Evolutionary conservation across 495 filamentous ascomycete genomes (phyloP), one percentile per base, ranked within the genome.

Genomic region (Xylaria intraflava): DNA sequence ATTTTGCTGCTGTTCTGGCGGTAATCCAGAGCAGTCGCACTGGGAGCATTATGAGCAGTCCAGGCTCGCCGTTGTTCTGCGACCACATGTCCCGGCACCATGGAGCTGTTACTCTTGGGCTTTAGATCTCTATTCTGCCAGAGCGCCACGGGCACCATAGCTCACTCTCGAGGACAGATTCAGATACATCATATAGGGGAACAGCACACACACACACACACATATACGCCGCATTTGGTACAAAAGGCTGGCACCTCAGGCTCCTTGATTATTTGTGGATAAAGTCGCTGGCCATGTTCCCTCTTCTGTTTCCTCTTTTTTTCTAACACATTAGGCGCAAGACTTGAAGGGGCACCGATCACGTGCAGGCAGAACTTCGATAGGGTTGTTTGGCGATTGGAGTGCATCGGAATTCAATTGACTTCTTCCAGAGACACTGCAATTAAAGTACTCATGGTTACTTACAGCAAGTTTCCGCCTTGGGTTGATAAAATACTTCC

Each of bases 371-470:
- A 68, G 59, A 65, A 57, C 62, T 72, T 71, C 65, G 65, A 74
- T 70, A 72, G 65, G 71, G 65, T 67, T 67, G 68, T 70, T 68
- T 62, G 66, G 62, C 60, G 66, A 67, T 62, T 61, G 65, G 66
- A 72, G 70, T 69, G 70, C 71, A 72, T 68, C 69, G 66, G 60
- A 74, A 72, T 68, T 66, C 64, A 71, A 62, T 67, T 66, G 59
- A 64, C 62, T 57, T 64, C 58, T 58, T 55, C 45, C 27, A 53
- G 52, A 55, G 52, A 42, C 43, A 39, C 40, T 44, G 44, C 42
- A 38, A 14, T 12, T 35, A 33, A 46, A 14, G 23, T 53, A 27
- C 26, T 40, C 19, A 38, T 42, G 24, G 27, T 27, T 43, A 29
- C 19, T 35, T 19, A n/a, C 30, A 22, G 14, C 39, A 35, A 22